phyloP scores from a whole-genome alignment of 352 stramenopile genomes.

The Phytopythium chamaehyphon region DNA sequence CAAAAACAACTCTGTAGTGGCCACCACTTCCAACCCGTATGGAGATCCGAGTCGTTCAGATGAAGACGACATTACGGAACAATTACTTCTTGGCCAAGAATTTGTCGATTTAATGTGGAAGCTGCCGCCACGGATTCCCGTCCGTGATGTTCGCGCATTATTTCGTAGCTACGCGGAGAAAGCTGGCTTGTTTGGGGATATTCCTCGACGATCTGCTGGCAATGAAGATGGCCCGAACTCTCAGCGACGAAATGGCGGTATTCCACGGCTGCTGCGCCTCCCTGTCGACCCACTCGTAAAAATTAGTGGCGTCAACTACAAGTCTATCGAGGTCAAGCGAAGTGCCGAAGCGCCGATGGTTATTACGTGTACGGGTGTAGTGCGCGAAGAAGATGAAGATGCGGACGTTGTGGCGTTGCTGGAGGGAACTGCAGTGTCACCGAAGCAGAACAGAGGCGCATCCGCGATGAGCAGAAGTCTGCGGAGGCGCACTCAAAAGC shows the following conservation, averaged over 20 bases:
- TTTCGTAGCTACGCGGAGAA: slow-evolving; percentile 48
- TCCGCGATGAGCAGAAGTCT: neutral
- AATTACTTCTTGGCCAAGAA: slow-evolving; percentile 80
- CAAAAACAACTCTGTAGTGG: slow-evolving; percentile 38
- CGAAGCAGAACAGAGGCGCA: neutral
- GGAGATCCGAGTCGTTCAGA: slow-evolving; percentile 12
- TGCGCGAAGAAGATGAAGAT: slow-evolving; percentile 68
- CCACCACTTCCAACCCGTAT: neutral
- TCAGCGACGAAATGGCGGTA: neutral
- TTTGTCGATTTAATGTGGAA: slow-evolving; percentile 84
- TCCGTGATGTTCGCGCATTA: slow-evolving; percentile 48
- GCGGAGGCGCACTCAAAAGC: slow-evolving; percentile 15
- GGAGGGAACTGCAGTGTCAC: slow-evolving; percentile 25
- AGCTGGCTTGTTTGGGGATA: slow-evolving; percentile 33
- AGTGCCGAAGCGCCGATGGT: slow-evolving; percentile 81
- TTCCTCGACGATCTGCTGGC: neutral
- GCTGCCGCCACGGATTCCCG: slow-evolving; percentile 61
- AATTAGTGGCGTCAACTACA: slow-evolving; percentile 64
- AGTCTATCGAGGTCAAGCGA: slow-evolving; percentile 73
- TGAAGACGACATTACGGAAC: slow-evolving; percentile 63
- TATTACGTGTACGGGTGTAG: slow-evolving; percentile 70
- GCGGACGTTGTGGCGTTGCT: slow-evolving; percentile 18
- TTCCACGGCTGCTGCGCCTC: slow-evolving; percentile 42
- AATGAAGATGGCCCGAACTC: neutral
- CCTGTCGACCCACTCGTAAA: slow-evolving; percentile 75